These are phyloP conservation scores for Bolboschoenus planiculmis DNA, from an alignment of 176 grass and related monocot species.

Conservation along the genomic window DNA sequence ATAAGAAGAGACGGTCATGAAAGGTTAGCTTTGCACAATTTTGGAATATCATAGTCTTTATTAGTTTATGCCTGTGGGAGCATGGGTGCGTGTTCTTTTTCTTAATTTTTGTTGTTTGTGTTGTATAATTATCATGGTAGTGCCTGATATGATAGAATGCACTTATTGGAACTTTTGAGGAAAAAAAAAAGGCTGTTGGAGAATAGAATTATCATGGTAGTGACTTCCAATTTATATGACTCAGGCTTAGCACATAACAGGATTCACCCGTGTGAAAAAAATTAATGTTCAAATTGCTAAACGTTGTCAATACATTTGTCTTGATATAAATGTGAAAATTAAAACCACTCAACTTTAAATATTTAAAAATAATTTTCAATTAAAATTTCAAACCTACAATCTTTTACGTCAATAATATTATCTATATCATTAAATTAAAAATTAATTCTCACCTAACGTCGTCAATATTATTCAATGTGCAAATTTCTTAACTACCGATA, in stretches of 20 bases:
- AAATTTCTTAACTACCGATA: neutral
- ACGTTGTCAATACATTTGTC: neutral
- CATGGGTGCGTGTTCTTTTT: neutral
- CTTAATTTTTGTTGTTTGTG: neutral
- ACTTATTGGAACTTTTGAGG: neutral
- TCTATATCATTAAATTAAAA: too few species aligned
- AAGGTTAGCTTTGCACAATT: neutral
- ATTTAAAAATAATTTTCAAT: too few species aligned
- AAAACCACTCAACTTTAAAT: too few species aligned
- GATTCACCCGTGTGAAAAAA: neutral
- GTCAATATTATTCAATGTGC: too few species aligned
- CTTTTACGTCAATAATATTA: too few species aligned
- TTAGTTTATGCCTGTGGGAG: neutral
- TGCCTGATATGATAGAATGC: neutral
- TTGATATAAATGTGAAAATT: too few species aligned
- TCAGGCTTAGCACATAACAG: neutral
- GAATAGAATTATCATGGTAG: neutral
- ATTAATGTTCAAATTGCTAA: neutral
- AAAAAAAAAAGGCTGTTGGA: too few species aligned
- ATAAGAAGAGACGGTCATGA: constrained; percentile 15
- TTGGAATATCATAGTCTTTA: neutral
- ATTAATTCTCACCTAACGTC: too few species aligned
- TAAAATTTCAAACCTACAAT: too few species aligned
- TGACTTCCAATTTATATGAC: neutral
- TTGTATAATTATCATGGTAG: neutral